These are phyloP conservation scores for Microcera coccophila DNA, from an alignment of 2,329 filamentous ascomycete genomes.

Conservation along the genomic window DNA sequence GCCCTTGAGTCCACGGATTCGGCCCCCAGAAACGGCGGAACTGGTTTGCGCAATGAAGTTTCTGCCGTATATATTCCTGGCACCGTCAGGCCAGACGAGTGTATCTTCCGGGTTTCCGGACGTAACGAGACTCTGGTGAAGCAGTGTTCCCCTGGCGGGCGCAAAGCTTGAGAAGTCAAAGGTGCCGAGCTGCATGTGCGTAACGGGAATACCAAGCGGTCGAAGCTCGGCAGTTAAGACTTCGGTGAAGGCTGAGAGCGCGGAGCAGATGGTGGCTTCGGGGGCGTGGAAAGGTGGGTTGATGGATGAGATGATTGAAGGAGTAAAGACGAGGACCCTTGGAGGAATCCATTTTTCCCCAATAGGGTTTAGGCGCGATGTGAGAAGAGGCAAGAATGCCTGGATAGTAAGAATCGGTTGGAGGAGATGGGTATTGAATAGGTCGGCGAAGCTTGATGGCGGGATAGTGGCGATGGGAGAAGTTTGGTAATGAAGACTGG, in stretches of 20 bases:
- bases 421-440: slow-evolving; percentile 87
- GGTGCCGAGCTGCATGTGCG: slow-evolving; percentile 85
- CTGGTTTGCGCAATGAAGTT: slow-evolving; percentile 56
- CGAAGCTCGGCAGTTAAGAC: slow-evolving; percentile 76
- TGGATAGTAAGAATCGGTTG: slow-evolving; percentile 86
- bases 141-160: slow-evolving; percentile 36
- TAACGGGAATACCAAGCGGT: slow-evolving; percentile 71
- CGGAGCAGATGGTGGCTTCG: slow-evolving; percentile 80
- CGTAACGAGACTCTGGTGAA: slow-evolving; percentile 38
- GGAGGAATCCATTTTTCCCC: slow-evolving; percentile 52
- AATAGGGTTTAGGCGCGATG: slow-evolving; percentile 53
- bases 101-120: slow-evolving; percentile 44
- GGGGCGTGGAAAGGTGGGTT: slow-evolving; percentile 77
- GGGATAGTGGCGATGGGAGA: slow-evolving; percentile 83
- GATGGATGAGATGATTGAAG: slow-evolving; percentile 75
- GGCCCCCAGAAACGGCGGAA: slow-evolving; percentile 54
- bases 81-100: slow-evolving; percentile 60
- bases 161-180: slow-evolving; percentile 75
- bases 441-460: slow-evolving; percentile 79
- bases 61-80: slow-evolving; percentile 57
- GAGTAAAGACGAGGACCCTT: slow-evolving; percentile 73
- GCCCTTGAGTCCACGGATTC: slow-evolving; percentile 59
- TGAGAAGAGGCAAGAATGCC: slow-evolving; percentile 78
- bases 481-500: slow-evolving; percentile 73
- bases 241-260: slow-evolving; percentile 79